phyloP scores from a whole-genome alignment of 129 eudicot species.

The Chrysanthemum makinoi region DNA sequence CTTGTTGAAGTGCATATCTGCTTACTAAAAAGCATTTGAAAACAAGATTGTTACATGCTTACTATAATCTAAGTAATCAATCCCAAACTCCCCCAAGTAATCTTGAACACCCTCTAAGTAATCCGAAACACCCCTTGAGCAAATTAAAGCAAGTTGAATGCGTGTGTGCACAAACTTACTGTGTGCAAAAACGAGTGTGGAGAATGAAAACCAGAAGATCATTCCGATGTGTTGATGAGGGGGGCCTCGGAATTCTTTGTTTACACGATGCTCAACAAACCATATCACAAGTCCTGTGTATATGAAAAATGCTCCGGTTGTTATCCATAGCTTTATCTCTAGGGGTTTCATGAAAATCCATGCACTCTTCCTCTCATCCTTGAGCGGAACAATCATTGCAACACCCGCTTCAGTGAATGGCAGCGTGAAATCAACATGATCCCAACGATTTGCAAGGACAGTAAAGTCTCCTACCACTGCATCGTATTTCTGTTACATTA shows the following conservation, averaged over 20 bases:
- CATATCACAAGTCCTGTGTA: constrained; percentile 12
- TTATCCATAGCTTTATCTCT: constrained; percentile 12
- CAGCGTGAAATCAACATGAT: constrained; percentile 3
- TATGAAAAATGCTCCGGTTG: constrained; percentile 5
- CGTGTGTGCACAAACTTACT: neutral
- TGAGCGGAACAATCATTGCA: constrained; percentile 10
- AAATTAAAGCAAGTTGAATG: too few species aligned
- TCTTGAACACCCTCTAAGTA: too few species aligned
- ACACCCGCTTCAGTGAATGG: constrained; percentile 11
- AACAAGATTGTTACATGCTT: too few species aligned
- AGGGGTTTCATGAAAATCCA: constrained; percentile 20
- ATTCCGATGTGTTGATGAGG: constrained; percentile 13
- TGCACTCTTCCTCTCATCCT: constrained; percentile 13
- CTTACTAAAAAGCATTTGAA: too few species aligned
- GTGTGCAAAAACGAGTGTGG: constrained; percentile 9
- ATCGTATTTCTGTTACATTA: neutral
- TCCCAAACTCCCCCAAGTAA: too few species aligned
- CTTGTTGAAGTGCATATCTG: too few species aligned
- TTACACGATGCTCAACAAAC: constrained; percentile 13
- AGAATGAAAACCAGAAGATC: constrained; percentile 22
- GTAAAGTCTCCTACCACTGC: constrained; percentile 16
- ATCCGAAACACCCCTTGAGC: too few species aligned
- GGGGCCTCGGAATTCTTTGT: constrained; percentile 16
- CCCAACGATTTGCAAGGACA: neutral
- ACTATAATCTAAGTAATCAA: too few species aligned